Conservation (phyloP, 1,139 yeast species). For the Lodderomyces oxycetoniae region DNA sequence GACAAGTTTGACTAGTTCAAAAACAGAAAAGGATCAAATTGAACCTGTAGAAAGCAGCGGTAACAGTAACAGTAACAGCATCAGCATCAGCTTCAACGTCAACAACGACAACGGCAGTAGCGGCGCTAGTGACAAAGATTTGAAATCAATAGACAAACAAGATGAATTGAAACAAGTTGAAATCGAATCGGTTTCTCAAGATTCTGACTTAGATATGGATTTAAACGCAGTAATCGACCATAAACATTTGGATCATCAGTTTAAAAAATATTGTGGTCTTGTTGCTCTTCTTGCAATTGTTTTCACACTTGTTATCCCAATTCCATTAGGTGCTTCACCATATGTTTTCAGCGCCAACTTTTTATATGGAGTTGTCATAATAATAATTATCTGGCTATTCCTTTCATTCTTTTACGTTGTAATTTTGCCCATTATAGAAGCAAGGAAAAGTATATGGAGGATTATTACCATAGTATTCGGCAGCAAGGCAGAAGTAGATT, state of each 20-base stretch:
- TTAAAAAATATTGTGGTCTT: conserved; percentile 17
- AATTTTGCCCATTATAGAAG: conserved; percentile 17
- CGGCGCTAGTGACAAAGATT: not conserved
- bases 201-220: conserved; percentile 10
- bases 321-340: conserved; percentile 15
- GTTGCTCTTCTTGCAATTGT: conserved; percentile 15
- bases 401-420: conserved; percentile 17
- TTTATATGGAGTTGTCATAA: conserved; percentile 16
- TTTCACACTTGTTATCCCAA: conserved; percentile 17
- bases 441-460: conserved; percentile 14
- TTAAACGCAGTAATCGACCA: conserved; percentile 14
- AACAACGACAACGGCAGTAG: not conserved
- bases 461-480: not conserved
- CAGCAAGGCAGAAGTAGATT: too few relatives aligned
- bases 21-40: conserved; percentile 5
- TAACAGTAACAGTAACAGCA: not conserved
- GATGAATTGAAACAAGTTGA: conserved; percentile 5
- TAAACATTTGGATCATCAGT: conserved; percentile 16
- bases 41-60: not conserved
- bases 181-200: conserved; percentile 2
- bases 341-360: conserved; percentile 18
- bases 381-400: conserved; percentile 19
- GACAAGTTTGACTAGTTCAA: conserved; percentile 20
- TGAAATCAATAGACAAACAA: not conserved
- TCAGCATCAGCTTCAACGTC: too few relatives aligned